phyloP scores from a whole-genome alignment of 2,329 filamentous ascomycete species.

The Trichoderma lentiforme region DNA sequence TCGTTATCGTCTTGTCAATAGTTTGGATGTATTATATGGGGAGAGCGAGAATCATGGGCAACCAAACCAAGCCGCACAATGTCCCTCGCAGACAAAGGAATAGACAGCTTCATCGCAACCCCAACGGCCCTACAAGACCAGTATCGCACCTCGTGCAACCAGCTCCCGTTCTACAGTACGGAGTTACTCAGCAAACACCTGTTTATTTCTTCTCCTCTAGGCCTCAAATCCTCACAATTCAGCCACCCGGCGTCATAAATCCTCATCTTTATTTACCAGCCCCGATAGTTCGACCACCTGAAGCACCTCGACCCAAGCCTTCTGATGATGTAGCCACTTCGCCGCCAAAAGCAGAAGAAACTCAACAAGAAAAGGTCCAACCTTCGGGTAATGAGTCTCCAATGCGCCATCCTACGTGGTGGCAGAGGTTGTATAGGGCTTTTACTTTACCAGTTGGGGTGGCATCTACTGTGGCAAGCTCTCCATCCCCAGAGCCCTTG shows the following conservation, averaged over 20 bases:
- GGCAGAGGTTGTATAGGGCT: conserved; percentile 27
- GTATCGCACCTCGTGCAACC: neutral
- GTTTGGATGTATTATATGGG: conserved; percentile 37
- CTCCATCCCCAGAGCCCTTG: conserved; percentile 24
- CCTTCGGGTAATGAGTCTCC: neutral
- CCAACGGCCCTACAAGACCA: neutral
- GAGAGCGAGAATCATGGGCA: conserved; percentile 18
- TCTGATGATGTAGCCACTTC: neutral
- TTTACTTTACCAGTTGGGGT: conserved; percentile 32
- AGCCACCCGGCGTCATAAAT: neutral
- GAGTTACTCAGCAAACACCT: neutral
- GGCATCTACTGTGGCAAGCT: conserved; percentile 35
- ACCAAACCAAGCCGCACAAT: neutral
- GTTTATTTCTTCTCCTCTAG: neutral
- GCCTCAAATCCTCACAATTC: neutral
- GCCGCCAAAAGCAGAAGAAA: neutral
- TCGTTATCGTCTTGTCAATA: conserved; percentile 29
- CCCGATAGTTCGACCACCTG: neutral
- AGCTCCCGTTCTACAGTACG: neutral
- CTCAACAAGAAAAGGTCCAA: neutral
- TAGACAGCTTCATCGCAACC: neutral
- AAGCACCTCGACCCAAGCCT: neutral
- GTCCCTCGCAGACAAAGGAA: conserved; percentile 20
- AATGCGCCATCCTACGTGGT: conserved; percentile 27
- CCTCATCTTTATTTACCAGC: neutral